Base-by-base conservation (phyloP, 495 filamentous ascomycete genomes). In the Bacidia gigantensis region DNA sequence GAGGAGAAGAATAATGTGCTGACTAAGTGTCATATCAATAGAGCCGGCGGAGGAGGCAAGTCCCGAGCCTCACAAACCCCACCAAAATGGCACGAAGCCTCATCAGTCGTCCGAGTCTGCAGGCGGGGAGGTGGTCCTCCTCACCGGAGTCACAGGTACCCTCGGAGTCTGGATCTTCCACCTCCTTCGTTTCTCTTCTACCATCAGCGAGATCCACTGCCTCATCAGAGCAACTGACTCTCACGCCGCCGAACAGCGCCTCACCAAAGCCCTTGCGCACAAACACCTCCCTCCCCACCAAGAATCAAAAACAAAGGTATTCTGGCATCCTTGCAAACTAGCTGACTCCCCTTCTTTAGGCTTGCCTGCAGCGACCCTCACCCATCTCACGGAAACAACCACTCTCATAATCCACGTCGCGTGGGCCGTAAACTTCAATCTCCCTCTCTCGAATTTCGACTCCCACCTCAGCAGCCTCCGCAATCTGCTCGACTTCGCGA, bases 361-460 rank as follows among this genome's bases (percentile, higher is more conserved):
- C 12, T 64, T 82, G 0, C 51, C 60, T 18, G 23, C 55, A 0
- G 44, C 58, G 0, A 58, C 52, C 12, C 73, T 75, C 53, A 53
- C 61, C 1, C 47, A 60, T 0, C 58, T 84, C 0, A 63, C 60
- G 2, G 58, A 58, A 2, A 63, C 66, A 48, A 64, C 67, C 0
- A 78, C 75, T 2, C 56, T 67, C 0, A 65, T 82, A 23, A 73
- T 83, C 46, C 82, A 85, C 61, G 71, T 74, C n/a, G 82, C 80
- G 32, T 86, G 82, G 82, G 73, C 78, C 3, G 82, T 85, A 23
- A 84, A 85, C 62, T 86, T 85, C 70, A 81, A 77, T 53, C 66
- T 78, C 57, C 67, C 70, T 3, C 67, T 84, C 3, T 59, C 64
- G n/a, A 78, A 72, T 53, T 83, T 85, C 59, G 60, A 62, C 21